Evolutionary conservation across 352 stramenopile species (phyloP).

Genomic region (Phytophthora tentaculata): DNA sequence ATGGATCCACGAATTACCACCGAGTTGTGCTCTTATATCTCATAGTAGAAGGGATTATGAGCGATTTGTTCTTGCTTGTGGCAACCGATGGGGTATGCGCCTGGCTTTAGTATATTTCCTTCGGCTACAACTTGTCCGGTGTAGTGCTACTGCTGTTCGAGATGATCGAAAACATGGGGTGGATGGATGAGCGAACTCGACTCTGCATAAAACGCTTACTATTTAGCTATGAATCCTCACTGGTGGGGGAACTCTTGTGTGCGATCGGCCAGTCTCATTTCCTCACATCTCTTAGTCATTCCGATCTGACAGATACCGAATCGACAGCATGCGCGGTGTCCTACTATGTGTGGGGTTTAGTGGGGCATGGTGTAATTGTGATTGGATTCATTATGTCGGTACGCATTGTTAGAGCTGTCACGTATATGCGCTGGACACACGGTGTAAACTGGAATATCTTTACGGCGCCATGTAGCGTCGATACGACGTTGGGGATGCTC

Average conservation of each 20-base stretch:
- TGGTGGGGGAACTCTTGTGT: slow-evolving; percentile 32
- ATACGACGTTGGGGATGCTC: not conserved
- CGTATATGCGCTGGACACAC: slow-evolving; percentile 18
- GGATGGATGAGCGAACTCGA: slow-evolving; percentile 4
- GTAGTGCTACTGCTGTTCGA: slow-evolving; percentile 20
- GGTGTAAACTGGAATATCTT: not conserved
- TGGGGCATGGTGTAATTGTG: slow-evolving; percentile 25
- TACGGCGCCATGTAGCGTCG: not conserved
- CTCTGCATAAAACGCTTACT: slow-evolving; percentile 27
- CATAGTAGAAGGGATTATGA: slow-evolving; percentile 33
- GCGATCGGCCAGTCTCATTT: slow-evolving; percentile 10
- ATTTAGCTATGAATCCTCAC: slow-evolving; percentile 34
- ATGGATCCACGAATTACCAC: slow-evolving; percentile 25
- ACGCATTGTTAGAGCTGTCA: slow-evolving; percentile 9
- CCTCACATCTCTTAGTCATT: slow-evolving; percentile 13
- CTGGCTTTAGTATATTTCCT: slow-evolving; percentile 33
- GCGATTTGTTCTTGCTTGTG: slow-evolving; percentile 31
- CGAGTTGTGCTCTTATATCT: slow-evolving; percentile 25
- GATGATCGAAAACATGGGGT: slow-evolving; percentile 23
- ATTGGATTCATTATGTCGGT: slow-evolving; percentile 24
- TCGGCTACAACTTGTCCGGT: slow-evolving; percentile 38
- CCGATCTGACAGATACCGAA: slow-evolving; percentile 8
- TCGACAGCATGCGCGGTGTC: slow-evolving; percentile 17
- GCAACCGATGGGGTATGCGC: slow-evolving; percentile 26
- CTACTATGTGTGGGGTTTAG: slow-evolving; percentile 32